phyloP scores from a whole-genome alignment of 1,139 yeast genomes.

The Yamadazyma oceani region DNA sequence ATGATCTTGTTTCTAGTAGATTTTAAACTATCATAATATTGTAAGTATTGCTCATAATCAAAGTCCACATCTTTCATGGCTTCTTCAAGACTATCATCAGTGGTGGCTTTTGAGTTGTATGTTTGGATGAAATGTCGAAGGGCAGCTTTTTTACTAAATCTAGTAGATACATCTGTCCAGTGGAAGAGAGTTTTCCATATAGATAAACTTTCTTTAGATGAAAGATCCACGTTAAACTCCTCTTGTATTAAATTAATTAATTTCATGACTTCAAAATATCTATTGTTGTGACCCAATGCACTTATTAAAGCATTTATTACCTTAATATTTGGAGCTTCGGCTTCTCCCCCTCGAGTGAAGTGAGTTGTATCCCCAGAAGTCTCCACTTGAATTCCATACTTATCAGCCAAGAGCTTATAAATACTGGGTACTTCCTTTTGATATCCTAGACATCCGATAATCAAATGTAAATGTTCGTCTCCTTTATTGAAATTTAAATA shows the following conservation, averaged over 20 bases:
- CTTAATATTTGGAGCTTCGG: conserved; percentile 23
- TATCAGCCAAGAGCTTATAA: conserved; percentile 25
- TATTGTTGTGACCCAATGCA: conserved; percentile 31
- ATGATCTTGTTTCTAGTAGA: conserved; percentile 28
- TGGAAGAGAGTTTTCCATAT: conserved; percentile 41
- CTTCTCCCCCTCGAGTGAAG: too few species aligned
- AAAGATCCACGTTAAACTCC: conserved; percentile 26
- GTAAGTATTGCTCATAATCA: conserved; percentile 40
- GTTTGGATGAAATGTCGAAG: conserved; percentile 26
- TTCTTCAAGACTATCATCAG: conserved; percentile 19
- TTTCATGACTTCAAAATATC: conserved; percentile 33
- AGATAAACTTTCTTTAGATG: conserved; percentile 14
- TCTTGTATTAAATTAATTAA: conserved; percentile 39
- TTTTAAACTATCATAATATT: conserved; percentile 26
- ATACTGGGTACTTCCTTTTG: conserved; percentile 26
- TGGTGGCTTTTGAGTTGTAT: conserved; percentile 9
- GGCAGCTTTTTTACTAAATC: conserved; percentile 27
- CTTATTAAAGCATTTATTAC: conserved; percentile 31
- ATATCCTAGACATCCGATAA: conserved; percentile 37
- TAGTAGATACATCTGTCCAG: conserved; percentile 37
- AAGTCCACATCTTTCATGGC: conserved; percentile 37
- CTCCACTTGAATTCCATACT: conserved; percentile 32
- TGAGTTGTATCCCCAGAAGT: too few species aligned
- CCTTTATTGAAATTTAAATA: conserved; percentile 9
- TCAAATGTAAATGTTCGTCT: conserved; percentile 19